A percentile compares a stretch with the other conserved stretches of the same genome.
Conservation (phyloP, 352 stramenopile species). For the Phytophthora rubi region DNA sequence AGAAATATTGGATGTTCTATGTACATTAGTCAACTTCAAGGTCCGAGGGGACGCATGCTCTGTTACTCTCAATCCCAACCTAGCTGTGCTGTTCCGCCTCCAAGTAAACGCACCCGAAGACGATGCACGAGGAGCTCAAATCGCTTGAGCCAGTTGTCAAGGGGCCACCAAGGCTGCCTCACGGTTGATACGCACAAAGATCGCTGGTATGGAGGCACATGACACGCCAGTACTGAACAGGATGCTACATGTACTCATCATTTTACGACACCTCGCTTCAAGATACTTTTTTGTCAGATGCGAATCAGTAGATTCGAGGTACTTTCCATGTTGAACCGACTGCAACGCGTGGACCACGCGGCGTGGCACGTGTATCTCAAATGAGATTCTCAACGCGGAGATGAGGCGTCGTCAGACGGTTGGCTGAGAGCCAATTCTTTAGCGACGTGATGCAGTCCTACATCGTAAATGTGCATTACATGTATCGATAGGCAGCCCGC, state of each 20-base stretch:
- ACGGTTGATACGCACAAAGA: background rate
- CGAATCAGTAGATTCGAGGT: conserved; percentile 10
- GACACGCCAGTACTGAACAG: background rate
- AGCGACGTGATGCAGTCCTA: background rate
- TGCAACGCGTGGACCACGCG: background rate
- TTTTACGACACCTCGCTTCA: background rate
- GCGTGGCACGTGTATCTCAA: background rate
- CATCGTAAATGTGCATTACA: background rate
- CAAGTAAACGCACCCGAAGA: background rate
- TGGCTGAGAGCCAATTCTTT: background rate
- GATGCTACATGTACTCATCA: conserved; percentile 2
- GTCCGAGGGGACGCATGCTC: background rate
- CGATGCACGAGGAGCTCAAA: background rate
- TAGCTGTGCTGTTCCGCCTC: too few relatives aligned
- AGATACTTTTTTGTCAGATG: conserved; percentile 5
- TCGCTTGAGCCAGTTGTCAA: background rate
- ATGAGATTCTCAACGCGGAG: background rate
- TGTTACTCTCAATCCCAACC: too few relatives aligned
- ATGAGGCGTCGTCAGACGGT: background rate
- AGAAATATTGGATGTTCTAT: background rate
- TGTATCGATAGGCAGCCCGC: background rate
- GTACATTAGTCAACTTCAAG: conserved; percentile 5
- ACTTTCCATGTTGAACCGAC: background rate
- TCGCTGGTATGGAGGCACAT: background rate
- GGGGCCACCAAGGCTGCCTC: background rate